Base-by-base conservation (phyloP, 805 yeast species). In the Yamadazyma phyllophila region DNA sequence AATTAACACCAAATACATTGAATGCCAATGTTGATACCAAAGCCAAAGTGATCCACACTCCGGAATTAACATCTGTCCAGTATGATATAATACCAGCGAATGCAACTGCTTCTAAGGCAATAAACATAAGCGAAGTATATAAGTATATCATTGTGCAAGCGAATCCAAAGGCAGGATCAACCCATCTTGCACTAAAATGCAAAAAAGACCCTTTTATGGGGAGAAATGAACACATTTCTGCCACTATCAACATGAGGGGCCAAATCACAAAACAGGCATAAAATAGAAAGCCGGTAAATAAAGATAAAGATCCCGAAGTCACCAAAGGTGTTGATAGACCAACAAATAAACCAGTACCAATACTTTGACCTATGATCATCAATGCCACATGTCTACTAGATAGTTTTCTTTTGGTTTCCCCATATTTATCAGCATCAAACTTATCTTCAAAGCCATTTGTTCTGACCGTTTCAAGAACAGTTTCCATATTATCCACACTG, bases 81-180 rank as follows among this genome's bases (percentile, higher is more conserved):
- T 52, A 66, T 6, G 55, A 43, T 24, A 65, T 56, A 10, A 65
- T 57, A 7, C 61, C 53, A 1, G 69, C 64, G 39, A 62, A 57
- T 1, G 67, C 71, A n/a, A 56, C 59, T 14, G 61, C 60, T 45
- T 66, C 71, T 26, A 62, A 58, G 37, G 69, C 64, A 15, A 63
- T 46, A 41, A 61, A 65, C 68, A 67, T 66, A 33, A 63, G 52
- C 35, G 65, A 54, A 2, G 68, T 61, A 52, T 63, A 65, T 46
- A 64, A 62, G 48, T 65, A 65, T 29, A 65, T 62, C 31, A 64
- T 52, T 9, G 65, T 59, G 46, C 59, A 54, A 27, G 69, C 65
- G 51, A 66, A 65, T 2, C 69, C 71, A 52, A 65, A 51, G 26
- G 69, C 69, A 1, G 69, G 69, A 45, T 65, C 69, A 11, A 66